Evolutionary conservation across 352 stramenopile species (phyloP).

Genomic region (Phytophthora quininea): DNA sequence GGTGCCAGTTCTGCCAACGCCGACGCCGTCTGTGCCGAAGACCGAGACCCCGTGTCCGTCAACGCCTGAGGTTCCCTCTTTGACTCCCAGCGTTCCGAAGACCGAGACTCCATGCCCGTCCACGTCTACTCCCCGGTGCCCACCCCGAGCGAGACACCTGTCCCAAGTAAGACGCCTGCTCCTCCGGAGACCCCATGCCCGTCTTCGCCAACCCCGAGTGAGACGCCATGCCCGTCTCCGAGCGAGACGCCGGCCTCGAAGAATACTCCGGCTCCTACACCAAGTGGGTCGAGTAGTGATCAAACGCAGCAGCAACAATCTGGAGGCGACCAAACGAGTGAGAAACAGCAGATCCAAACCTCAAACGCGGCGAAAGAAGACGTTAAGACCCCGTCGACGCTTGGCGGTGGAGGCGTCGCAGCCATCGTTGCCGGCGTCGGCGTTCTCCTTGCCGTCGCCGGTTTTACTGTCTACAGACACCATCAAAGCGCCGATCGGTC

Average conservation of each 20-base stretch:
- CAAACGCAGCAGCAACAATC: slow-evolving; percentile 13
- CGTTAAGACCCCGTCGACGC: not conserved
- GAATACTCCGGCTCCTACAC: not conserved
- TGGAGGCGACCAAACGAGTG: not conserved
- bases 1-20: not conserved
- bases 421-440: slow-evolving; percentile 28
- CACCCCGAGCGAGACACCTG: not conserved
- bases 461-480: slow-evolving; percentile 26
- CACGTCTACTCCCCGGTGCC: not conserved
- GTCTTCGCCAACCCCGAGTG: not conserved
- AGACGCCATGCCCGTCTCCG: not conserved
- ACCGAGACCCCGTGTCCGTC: not conserved
- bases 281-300: not conserved
- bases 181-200: not conserved
- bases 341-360: slow-evolving; percentile 15
- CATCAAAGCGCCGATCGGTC: slow-evolving; percentile 8
- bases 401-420: slow-evolving; percentile 16
- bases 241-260: not conserved
- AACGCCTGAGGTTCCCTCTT: not conserved
- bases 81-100: not conserved
- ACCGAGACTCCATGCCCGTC: not conserved
- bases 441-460: slow-evolving; percentile 24
- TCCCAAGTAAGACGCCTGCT: not conserved
- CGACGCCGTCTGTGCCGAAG: slow-evolving; percentile 2
- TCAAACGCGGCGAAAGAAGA: slow-evolving; percentile 10